Evolutionary conservation across 225 moss, liverwort and hornwort species (phyloP).

Genomic region (Pseudisothecium myosuroides): DNA sequence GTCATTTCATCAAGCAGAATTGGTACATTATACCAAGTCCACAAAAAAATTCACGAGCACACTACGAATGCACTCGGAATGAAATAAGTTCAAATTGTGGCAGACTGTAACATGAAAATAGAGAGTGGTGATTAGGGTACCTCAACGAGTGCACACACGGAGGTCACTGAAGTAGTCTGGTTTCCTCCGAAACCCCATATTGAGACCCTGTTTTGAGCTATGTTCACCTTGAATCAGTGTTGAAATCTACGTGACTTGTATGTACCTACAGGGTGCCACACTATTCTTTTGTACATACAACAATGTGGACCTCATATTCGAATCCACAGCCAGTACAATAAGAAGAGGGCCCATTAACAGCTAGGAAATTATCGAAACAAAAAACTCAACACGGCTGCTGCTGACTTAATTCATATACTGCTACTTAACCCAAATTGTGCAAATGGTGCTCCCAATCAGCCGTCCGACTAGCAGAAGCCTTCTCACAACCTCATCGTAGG

Average conservation of each 20-base stretch:
- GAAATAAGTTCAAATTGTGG: slow-evolving; percentile 26
- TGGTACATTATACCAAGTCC: slow-evolving; percentile 24
- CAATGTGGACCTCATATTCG: slow-evolving; percentile 20
- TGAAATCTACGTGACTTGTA: slow-evolving; percentile 35
- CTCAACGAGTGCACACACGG: slow-evolving; percentile 22
- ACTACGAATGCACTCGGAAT: slow-evolving; percentile 15
- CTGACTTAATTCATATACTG: slow-evolving; percentile 16
- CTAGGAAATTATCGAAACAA: slow-evolving; percentile 30
- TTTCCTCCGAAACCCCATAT: slow-evolving; percentile 21
- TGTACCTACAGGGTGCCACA: slow-evolving; percentile 40
- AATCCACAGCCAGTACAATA: slow-evolving; percentile 37
- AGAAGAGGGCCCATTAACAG: slow-evolving; percentile 26
- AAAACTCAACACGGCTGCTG: slow-evolving; percentile 30
- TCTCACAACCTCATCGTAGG: slow-evolving; percentile 7
- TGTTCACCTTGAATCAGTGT: slow-evolving; percentile 42
- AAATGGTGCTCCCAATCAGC: slow-evolving; percentile 14
- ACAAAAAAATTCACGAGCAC: slow-evolving; percentile 29
- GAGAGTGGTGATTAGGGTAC: slow-evolving; percentile 33
- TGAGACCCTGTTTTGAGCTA: slow-evolving; percentile 34
- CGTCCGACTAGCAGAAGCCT: slow-evolving; percentile 7
- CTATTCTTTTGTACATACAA: slow-evolving; percentile 28
- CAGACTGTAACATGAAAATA: slow-evolving; percentile 16
- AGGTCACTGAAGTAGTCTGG: slow-evolving; percentile 25
- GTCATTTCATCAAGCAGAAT: slow-evolving; percentile 27
- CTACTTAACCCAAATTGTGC: slow-evolving; percentile 28